These are phyloP conservation scores for Aspergillus avenaceus DNA, from an alignment of 495 filamentous ascomycete species.

Conservation along the genomic window DNA sequence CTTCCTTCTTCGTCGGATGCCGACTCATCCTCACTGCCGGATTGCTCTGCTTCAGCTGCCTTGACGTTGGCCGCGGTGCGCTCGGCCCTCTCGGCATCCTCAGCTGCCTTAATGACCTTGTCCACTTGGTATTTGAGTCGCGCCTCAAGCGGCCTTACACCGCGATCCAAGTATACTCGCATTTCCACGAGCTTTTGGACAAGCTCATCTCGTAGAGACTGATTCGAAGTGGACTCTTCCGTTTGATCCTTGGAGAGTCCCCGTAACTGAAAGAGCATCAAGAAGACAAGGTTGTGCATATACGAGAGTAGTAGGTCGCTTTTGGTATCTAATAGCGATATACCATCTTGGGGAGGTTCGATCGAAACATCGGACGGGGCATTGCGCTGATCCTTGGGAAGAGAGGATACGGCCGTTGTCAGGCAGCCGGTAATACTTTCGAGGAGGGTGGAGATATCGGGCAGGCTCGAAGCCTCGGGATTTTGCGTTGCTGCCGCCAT, in stretches of 20 bases:
- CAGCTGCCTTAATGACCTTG: slow-evolving; percentile 81
- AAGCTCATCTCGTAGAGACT: slow-evolving; percentile 51
- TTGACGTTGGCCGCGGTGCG: slow-evolving; percentile 21
- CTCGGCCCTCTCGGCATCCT: slow-evolving; percentile 58
- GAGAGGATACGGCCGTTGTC: slow-evolving; percentile 51
- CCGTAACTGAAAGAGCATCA: slow-evolving; percentile 78
- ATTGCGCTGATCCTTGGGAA: slow-evolving; percentile 47
- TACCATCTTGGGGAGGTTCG: slow-evolving; percentile 71
- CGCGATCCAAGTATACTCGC: slow-evolving; percentile 83
- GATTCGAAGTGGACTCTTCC: slow-evolving; percentile 17
- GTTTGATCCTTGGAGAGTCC: slow-evolving; percentile 36
- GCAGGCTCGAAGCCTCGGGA: slow-evolving; percentile 19
- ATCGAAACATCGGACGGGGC: slow-evolving; percentile 40
- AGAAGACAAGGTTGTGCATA: slow-evolving; percentile 87
- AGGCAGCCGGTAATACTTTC: slow-evolving; percentile 62
- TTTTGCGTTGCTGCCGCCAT: slow-evolving; percentile 25
- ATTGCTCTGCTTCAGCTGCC: slow-evolving; percentile 21
- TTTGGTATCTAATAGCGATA: slow-evolving; percentile 91
- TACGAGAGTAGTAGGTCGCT: slow-evolving; percentile 95
- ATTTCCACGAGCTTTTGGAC: slow-evolving; percentile 82
- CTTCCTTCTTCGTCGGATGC: slow-evolving; percentile 36
- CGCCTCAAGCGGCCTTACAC: slow-evolving; percentile 81
- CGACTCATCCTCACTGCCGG: slow-evolving; percentile 22
- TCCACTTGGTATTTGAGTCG: slow-evolving; percentile 85
- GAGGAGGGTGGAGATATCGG: slow-evolving; percentile 51